These are phyloP conservation scores for Cordyceps cicadae DNA, from an alignment of 2,329 filamentous ascomycete species.

Conservation along the genomic window DNA sequence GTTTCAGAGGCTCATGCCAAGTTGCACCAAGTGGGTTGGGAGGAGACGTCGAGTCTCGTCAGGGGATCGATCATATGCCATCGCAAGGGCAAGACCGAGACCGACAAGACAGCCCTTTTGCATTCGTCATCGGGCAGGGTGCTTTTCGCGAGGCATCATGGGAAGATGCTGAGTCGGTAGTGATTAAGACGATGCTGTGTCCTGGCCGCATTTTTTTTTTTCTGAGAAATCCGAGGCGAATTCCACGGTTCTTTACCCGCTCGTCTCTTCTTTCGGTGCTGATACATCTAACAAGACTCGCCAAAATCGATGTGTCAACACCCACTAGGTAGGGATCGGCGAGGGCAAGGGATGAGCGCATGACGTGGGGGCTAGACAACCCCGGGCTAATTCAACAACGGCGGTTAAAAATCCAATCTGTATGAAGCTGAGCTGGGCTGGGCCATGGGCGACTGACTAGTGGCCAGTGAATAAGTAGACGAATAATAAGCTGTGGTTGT, in stretches of 20 bases:
- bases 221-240: too few species aligned
- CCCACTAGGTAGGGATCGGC: neutral
- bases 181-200: too few species aligned
- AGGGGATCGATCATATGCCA: neutral
- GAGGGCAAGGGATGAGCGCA: neutral
- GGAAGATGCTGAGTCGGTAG: too few species aligned
- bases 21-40: neutral
- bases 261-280: neutral
- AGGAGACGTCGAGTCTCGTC: neutral
- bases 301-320: neutral
- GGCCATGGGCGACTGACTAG: neutral
- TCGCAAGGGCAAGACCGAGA: neutral
- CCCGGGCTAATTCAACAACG: neutral
- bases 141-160: too few species aligned
- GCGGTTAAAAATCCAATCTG: neutral
- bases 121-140: neutral
- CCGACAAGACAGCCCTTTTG: neutral
- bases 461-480: neutral
- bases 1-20: constrained; percentile 11
- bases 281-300: neutral
- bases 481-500: neutral
- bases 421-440: neutral
- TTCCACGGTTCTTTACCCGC: neutral
- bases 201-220: too few species aligned
- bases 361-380: neutral